Percentiles rank a stretch among this genome's conserved stretches.
Evolutionary conservation across 306 rosid species (phyloP).

Genomic region (Gastrolobium villosum): DNA sequence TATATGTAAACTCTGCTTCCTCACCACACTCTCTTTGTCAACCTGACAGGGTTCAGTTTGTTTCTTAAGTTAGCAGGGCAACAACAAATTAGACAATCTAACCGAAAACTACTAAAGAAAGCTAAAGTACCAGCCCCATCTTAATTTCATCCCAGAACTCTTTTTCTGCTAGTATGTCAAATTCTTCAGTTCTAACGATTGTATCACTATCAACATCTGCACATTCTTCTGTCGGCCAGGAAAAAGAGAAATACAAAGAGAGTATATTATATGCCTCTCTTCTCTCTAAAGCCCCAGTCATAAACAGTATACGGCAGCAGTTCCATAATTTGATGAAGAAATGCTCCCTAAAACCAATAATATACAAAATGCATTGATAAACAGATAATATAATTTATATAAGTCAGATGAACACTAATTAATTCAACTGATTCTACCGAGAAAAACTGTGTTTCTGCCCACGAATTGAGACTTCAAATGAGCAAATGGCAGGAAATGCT

Average conservation of each 20-base stretch:
- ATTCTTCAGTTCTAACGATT: conserved; percentile 50
- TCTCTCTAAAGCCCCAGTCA: conserved; percentile 80
- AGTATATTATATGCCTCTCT: conserved; percentile 84
- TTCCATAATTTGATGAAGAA: conserved; percentile 81
- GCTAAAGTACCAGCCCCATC: conserved; percentile 81
- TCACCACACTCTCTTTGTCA: conserved; percentile 82
- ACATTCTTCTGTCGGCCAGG: conserved; percentile 59
- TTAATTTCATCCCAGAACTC: conserved; percentile 90
- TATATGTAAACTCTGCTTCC: conserved; percentile 89
- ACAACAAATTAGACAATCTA: conserved; percentile 41
- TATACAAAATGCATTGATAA: conserved; percentile 48
- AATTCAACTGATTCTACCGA: conserved; percentile 61
- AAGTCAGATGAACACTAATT: conserved; percentile 41
- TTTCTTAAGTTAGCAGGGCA: conserved; percentile 43
- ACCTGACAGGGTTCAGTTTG: conserved; percentile 64
- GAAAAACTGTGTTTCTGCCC: conserved; percentile 62
- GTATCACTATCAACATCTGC: conserved; percentile 56
- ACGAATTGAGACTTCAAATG: conserved; percentile 59
- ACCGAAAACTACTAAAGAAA: conserved; percentile 41
- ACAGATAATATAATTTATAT: conserved; percentile 31
- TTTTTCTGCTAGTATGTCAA: conserved; percentile 74
- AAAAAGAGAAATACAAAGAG: conserved; percentile 78
- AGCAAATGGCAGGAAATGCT: conserved; percentile 61
- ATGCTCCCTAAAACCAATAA: conserved; percentile 64
- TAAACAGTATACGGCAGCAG: conserved; percentile 81